Base-by-base conservation (phyloP, 805 yeast genomes). In the Yamadazyma nakazawae region DNA sequence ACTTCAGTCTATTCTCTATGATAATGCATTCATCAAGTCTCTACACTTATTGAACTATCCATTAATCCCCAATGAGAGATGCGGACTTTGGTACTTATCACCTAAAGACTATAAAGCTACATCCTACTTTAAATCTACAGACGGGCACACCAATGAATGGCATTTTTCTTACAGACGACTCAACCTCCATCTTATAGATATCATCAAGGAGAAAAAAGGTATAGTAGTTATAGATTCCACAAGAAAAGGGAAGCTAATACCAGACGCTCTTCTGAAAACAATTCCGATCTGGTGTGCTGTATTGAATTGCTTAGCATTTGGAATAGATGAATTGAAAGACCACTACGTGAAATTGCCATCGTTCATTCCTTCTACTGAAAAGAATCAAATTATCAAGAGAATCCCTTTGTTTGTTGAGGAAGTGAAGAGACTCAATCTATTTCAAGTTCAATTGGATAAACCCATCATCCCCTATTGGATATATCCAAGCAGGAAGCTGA, bases 211-310 rank as follows among this genome's bases (percentile, higher is more conserved):
- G 2, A 36, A 67, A 31, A 58, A 66, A 10, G 90, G 90, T 0
- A 52, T 79, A 0, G 66, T 84, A 0, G 68, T 89, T 8, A 84
- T 90, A 1, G 97, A 90, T 62, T 88, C 96, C 12, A 89, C 97
- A 0, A 68, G 96, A 51, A 72, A 90, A 35, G 96, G 96, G 2
- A 90, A 89, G 59, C 65, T 77, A 21, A 81, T 89, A 65, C 96
- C 97, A 0, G 97, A 90, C 62, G 85, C 96, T 0, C 63, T 88
- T 6, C 84, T 90, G 55, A 90, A 90, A 56, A 90, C 96, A 0
- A 72, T 90, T 1, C 97, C 97, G 0, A 86, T 88, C 1, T 90
- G 97, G 97, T 86, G 95, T 63, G 86, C 91, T 0, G 89, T 87
- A 4, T 47, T 89, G 16, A 87, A 86, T 57, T 62, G 63, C 32